Percentiles rank a stretch among this genome's conserved stretches.
These are phyloP conservation scores for Phytophthora quininea DNA, from an alignment of 352 stramenopile species.

Conservation along the genomic window DNA sequence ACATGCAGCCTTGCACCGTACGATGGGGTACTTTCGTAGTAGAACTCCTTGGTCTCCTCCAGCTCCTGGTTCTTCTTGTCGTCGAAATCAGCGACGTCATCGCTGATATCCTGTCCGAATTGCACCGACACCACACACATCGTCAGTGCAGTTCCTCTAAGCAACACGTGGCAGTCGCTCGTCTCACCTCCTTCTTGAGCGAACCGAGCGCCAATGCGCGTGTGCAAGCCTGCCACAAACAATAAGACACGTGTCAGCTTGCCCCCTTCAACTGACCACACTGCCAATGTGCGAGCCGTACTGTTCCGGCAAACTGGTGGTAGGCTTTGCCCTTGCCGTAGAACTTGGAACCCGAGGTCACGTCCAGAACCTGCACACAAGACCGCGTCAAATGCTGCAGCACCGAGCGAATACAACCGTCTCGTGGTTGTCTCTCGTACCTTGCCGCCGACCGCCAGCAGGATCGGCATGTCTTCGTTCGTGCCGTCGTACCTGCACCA, in stretches of 20 bases:
- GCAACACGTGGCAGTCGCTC: neutral
- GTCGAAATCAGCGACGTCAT: constrained; percentile 73
- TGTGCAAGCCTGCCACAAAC: constrained; percentile 64
- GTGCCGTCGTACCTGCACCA: constrained; percentile 65
- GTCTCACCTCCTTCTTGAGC: constrained; percentile 64
- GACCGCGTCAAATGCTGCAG: constrained; percentile 3
- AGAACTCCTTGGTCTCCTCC: constrained; percentile 74
- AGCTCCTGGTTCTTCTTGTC: constrained; percentile 67
- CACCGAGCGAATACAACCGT: neutral
- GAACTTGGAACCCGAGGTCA: constrained; percentile 74
- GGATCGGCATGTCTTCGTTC: constrained; percentile 66
- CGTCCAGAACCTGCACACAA: constrained; percentile 62
- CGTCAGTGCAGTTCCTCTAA: neutral
- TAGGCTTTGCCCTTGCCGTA: constrained; percentile 78
- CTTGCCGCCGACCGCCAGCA: constrained; percentile 75
- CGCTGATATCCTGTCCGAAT: constrained; percentile 61
- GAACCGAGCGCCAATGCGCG: constrained; percentile 72
- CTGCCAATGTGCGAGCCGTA: constrained; percentile 22
- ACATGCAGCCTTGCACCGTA: constrained; percentile 39
- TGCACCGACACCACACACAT: neutral
- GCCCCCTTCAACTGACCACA: neutral
- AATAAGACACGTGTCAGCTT: constrained; percentile 13
- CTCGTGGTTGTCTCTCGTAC: constrained; percentile 23
- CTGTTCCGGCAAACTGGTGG: constrained; percentile 74
- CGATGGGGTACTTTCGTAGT: constrained; percentile 88